Evolutionary conservation across 2,329 filamentous ascomycete genomes (phyloP), one percentile per base, ranked within the genome.

Genomic region (Arthrobotrys entomopaga): DNA sequence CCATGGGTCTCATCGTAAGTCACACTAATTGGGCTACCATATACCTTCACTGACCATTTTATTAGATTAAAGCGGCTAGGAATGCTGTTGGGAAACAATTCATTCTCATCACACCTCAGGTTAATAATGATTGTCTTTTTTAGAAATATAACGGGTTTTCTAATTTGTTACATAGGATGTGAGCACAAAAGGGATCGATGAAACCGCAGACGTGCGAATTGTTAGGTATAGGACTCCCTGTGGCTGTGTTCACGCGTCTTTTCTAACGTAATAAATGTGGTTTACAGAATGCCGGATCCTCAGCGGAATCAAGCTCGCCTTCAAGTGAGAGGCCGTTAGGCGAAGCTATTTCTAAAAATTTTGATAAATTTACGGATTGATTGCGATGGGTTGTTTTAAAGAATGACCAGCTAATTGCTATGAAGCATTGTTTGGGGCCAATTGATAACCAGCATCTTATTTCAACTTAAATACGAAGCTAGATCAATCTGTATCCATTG

Each of bases 71-170:
- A 71, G 91, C 92, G 16, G 95, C 95, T 42, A 87, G 95, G 78
- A 87, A 91, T 29, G 91, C 92, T 1, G 89, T 95, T n/a, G 92
- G 93, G 24, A 87, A 92, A 75, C 95, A 99, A 81, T 99, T 96
- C 79, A 93, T 99, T 77, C 87, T 99, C 65, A 99, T 99, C 80
- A 97, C 94, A 1, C 95, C 95, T 6, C 78, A 79, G 72, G 26
- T 96, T 97, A 78, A 90, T 42, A 20, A 8, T 5, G 1, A n/a
- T 4, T 7, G 10, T 15, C 4, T 40, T 16, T 7, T 11, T 26
- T 11, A 16, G 38, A 16, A 61, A 26, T 65, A 2, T 29, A 29
- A 7, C 20, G 3, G 46, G 6, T 7, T 2, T 46, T 26, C 24
- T 26, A 26, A 26, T 7, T 26, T 7, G 3, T 26, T 26, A 29